These are phyloP conservation scores for Desmodesmus armatus DNA, from an alignment of 139 green algal species.

Conservation along the genomic window DNA sequence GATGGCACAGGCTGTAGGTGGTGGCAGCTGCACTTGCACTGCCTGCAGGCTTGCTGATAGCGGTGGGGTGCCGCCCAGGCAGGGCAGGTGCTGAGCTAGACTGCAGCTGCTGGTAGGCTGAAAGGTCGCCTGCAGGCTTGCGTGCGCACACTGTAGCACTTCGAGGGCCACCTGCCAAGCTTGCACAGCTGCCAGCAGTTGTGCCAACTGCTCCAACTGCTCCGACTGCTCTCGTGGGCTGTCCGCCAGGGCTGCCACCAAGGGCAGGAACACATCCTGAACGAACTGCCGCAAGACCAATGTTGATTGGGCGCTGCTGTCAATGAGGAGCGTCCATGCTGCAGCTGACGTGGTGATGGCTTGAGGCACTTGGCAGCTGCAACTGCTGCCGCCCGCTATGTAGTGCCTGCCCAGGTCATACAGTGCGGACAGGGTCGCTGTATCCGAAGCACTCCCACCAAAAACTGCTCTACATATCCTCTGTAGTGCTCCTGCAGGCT, in stretches of 20 bases:
- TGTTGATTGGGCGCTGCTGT: background rate
- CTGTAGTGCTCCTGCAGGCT: too few relatives aligned
- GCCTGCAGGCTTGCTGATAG: background rate
- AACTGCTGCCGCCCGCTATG: background rate
- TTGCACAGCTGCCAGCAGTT: background rate
- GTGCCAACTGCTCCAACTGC: conserved; percentile 17
- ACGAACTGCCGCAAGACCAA: conserved; percentile 14
- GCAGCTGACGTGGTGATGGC: conserved; percentile 30
- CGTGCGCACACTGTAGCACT: conserved; percentile 6
- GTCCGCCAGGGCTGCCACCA: background rate
- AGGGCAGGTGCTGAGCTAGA: too few relatives aligned
- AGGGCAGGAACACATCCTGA: conserved; percentile 9
- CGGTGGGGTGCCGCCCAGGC: background rate
- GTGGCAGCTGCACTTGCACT: background rate
- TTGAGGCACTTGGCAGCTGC: background rate
- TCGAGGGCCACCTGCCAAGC: conserved; percentile 8
- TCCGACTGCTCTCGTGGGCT: background rate
- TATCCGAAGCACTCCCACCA: background rate
- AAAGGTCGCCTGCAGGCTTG: background rate
- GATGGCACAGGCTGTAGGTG: background rate
- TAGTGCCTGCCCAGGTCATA: conserved; percentile 39
- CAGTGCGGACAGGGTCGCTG: background rate
- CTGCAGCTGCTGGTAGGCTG: background rate
- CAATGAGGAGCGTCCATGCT: background rate
- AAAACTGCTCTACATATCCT: too few relatives aligned